Base-by-base conservation (phyloP, 1,284 basidiomycete species). In the Takashimella koratensis region DNA sequence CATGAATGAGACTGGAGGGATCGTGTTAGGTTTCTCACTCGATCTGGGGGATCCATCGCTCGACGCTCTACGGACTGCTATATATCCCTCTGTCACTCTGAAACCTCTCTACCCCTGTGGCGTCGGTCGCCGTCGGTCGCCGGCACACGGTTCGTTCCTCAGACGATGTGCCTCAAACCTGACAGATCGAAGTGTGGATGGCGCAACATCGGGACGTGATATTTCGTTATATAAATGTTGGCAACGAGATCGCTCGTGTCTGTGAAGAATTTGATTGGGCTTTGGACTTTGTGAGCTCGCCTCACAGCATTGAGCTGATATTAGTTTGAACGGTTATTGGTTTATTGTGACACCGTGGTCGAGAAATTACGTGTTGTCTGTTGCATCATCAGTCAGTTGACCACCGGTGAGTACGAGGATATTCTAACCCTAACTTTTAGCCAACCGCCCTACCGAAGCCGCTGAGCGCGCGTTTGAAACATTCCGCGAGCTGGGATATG, bases 401-500 rank as follows among this genome's bases (percentile, higher is more conserved):
- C 30, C 30, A 36, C 30, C 16, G 16, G 30, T 36, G 8, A 8
- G n/a, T n/a, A n/a, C n/a, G n/a, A n/a, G n/a, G n/a, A n/a, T n/a
- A n/a, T n/a, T n/a, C n/a, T n/a, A n/a, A n/a, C n/a, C n/a, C n/a
- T n/a, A n/a, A n/a, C n/a, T n/a, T n/a, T n/a, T n/a, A 21, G 56
- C 53, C 10, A 58, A 55, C 23, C 43, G 51, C 12, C 43, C 52
- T 8, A 8, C 22, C 1, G 56, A 55, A 12, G 65, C 64, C 2
- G 54, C 60, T 26, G 48, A 58, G 5, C 24, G 51, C 6, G 42
- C 57, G 16, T 51, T 63, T 36, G 20, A 48, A 10, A 54, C 49
- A 0, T 47, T 66, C 11, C 54, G 56, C 40, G 49, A 58, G 27
- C 55, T 62, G 23, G 62, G 64, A 1, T 69, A 58, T 45, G 54